Evolutionary conservation across 108 stramenopile genomes (phyloP).

Genomic region (Conticribra guillardii): DNA sequence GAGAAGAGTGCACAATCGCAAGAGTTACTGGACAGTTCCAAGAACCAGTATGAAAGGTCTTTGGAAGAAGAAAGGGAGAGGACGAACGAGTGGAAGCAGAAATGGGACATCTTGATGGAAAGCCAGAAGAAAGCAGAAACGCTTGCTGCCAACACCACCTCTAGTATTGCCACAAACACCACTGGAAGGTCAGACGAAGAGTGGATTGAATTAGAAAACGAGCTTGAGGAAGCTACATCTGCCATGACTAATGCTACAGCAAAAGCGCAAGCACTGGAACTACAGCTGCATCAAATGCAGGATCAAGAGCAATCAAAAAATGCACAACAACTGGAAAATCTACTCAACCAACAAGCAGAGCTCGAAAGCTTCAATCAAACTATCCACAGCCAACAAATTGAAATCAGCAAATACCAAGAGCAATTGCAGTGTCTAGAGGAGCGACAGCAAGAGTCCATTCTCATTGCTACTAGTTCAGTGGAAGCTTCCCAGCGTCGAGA

Average conservation of each 20-base stretch:
- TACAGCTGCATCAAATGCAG: not conserved
- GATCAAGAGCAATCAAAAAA: not conserved
- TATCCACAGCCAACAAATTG: constrained; percentile 24
- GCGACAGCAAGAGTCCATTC: constrained; percentile 27
- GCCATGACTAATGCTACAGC: constrained; percentile 7
- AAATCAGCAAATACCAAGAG: constrained; percentile 14
- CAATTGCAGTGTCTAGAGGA: constrained; percentile 8
- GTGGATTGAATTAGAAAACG: constrained; percentile 3
- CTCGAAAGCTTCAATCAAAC: constrained; percentile 37
- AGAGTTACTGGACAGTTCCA: constrained; percentile 4
- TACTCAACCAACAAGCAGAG: constrained; percentile 24
- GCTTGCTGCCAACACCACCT: not conserved
- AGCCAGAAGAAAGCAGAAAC: not conserved
- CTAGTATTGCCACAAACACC: not conserved
- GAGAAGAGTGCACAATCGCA: not conserved
- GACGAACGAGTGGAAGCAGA: constrained; percentile 10
- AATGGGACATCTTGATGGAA: constrained; percentile 10
- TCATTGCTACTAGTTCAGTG: constrained; percentile 45
- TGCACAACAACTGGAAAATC: constrained; percentile 30
- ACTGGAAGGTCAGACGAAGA: constrained; percentile 16
- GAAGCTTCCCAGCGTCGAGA: constrained; percentile 40
- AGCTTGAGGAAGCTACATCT: constrained; percentile 6
- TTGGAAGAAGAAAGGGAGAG: constrained; percentile 17
- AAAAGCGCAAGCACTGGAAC: constrained; percentile 9
- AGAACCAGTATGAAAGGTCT: constrained; percentile 21